These are phyloP conservation scores for Leucocoprinus sp. DNA, from an alignment of 768 basidiomycete species.

Conservation along the genomic window DNA sequence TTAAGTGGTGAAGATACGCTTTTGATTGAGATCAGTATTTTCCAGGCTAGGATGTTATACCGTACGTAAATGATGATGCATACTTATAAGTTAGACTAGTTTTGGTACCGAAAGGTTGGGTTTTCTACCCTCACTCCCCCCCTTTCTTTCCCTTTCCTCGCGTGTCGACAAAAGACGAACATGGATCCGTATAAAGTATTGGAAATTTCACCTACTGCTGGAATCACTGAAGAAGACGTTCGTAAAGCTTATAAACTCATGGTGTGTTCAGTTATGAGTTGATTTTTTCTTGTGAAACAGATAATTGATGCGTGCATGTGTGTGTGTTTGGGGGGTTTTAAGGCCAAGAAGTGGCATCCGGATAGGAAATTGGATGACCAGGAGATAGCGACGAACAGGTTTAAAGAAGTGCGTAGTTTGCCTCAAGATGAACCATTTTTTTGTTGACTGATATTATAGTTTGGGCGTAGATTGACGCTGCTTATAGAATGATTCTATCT, in stretches of 20 bases:
- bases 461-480: neutral
- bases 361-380: conserved; percentile 6
- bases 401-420: neutral
- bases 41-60: too few relatives aligned
- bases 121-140: too few relatives aligned
- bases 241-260: conserved; percentile 6
- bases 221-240: conserved; percentile 7
- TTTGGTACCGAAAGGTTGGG: too few relatives aligned
- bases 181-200: conserved; percentile 8
- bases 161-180: too few relatives aligned
- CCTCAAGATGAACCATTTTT: neutral
- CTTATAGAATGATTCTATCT: conserved; percentile 4
- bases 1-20: too few relatives aligned
- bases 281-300: neutral
- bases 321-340: too few relatives aligned
- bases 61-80: too few relatives aligned
- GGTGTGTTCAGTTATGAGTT: neutral
- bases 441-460: neutral
- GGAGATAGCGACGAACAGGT: conserved; percentile 5
- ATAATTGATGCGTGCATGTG: neutral
- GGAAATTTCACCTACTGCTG: conserved; percentile 5
- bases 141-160: too few relatives aligned
- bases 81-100: too few relatives aligned
- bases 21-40: too few relatives aligned
- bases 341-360: conserved; percentile 10